phyloP scores from a whole-genome alignment of 495 filamentous ascomycete genomes.

The Podospora comata region DNA sequence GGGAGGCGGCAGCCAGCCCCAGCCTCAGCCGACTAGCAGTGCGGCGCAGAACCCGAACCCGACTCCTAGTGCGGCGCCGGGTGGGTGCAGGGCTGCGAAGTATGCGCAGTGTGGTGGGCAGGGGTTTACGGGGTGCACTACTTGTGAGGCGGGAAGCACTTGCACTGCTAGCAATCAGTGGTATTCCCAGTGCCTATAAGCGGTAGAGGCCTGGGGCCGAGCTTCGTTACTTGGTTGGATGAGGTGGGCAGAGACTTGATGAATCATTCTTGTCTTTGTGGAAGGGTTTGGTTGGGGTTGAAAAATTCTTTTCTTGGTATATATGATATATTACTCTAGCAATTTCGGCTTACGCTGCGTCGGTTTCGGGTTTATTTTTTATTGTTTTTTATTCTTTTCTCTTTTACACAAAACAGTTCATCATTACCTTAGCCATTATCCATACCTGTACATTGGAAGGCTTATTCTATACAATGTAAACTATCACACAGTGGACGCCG shows the following conservation, averaged over 20 bases:
- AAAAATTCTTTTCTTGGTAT: background rate
- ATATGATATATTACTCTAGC: background rate
- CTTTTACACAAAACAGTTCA: too few relatives aligned
- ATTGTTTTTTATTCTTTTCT: too few relatives aligned
- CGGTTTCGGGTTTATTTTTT: too few relatives aligned
- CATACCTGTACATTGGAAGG: too few relatives aligned
- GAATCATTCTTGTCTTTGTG: background rate
- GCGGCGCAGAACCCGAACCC: conserved; percentile 3
- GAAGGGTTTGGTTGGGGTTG: background rate
- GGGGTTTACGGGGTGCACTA: conserved; percentile 40
- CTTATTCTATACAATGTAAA: too few relatives aligned
- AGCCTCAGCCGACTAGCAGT: conserved; percentile 3
- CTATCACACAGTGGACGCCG: too few relatives aligned
- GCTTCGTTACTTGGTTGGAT: too few relatives aligned
- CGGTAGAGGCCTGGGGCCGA: too few relatives aligned
- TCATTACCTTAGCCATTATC: too few relatives aligned
- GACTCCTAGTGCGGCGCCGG: conserved; percentile 15
- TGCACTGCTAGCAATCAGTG: conserved; percentile 40
- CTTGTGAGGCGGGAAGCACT: conserved; percentile 33
- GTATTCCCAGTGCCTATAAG: conserved; percentile 42
- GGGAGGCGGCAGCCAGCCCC: conserved; percentile 3
- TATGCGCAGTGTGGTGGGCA: conserved; percentile 48
- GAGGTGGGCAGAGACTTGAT: background rate
- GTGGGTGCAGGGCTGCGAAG: conserved; percentile 28
- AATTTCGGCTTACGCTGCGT: background rate